Percentiles rank a stretch among this genome's conserved stretches.
Conservation (phyloP, 768 basidiomycete species). For the Sistotremastrum suecicum region DNA sequence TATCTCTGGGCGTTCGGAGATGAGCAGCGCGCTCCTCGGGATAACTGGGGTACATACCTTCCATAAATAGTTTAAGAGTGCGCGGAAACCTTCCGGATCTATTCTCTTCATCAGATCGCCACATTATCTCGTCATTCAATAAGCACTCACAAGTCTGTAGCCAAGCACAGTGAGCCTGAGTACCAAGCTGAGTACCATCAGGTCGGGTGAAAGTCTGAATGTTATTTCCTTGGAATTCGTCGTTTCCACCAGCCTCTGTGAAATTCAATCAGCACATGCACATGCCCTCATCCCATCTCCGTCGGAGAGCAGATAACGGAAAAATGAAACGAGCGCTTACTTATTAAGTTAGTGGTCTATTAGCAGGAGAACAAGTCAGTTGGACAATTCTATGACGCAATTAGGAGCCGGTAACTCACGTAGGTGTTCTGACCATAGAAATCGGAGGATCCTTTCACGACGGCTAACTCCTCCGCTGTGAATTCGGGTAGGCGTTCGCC, state of each 20-base stretch:
- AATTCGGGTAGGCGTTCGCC: slow-evolving; percentile 45
- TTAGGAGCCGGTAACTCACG: slow-evolving; percentile 31
- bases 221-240: slow-evolving; percentile 49
- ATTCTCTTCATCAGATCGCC: not conserved
- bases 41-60: slow-evolving; percentile 28
- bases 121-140: not conserved
- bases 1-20: slow-evolving; percentile 21
- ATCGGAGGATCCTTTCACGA: slow-evolving; percentile 53
- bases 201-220: slow-evolving; percentile 49
- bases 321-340: slow-evolving; percentile 13
- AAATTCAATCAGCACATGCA: not conserved
- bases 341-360: too few relatives aligned
- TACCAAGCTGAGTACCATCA: slow-evolving; percentile 50
- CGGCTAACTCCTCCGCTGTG: slow-evolving; percentile 36
- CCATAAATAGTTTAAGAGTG: slow-evolving; percentile 55
- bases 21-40: not conserved
- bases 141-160: slow-evolving; percentile 42
- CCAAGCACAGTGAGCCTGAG: slow-evolving; percentile 54
- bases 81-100: slow-evolving; percentile 59
- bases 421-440: slow-evolving; percentile 68
- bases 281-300: not conserved
- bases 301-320: slow-evolving; percentile 24
- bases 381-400: too few relatives aligned
- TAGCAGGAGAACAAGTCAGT: too few relatives aligned
- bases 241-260: slow-evolving; percentile 41